phyloP scores from a whole-genome alignment of 1,139 yeast genomes.

The Suhomyces coccinellae region DNA sequence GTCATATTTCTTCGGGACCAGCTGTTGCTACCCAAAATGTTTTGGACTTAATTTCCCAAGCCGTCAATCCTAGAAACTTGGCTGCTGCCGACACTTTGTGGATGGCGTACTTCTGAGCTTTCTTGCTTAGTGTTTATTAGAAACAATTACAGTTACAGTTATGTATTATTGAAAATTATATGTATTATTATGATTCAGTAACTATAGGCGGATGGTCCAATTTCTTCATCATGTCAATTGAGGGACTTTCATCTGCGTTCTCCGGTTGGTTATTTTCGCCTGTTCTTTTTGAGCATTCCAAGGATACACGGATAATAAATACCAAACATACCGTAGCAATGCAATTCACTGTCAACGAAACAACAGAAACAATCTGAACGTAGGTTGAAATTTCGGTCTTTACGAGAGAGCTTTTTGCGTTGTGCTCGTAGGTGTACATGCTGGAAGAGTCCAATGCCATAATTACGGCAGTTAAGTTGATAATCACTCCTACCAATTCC shows the following conservation, averaged over 20 bases:
- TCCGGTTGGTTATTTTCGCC: background rate
- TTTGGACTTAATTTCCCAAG: conserved; percentile 87
- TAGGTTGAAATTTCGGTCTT: conserved; percentile 31
- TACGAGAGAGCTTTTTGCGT: conserved; percentile 13
- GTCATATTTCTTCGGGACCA: conserved; percentile 74
- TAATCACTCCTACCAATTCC: conserved; percentile 24
- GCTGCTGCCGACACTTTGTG: conserved; percentile 92
- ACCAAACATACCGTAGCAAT: conserved; percentile 10
- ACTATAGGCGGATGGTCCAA: background rate
- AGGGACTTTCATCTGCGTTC: background rate
- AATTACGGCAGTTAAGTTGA: conserved; percentile 23
- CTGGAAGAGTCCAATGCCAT: conserved; percentile 21
- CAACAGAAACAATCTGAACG: conserved; percentile 18
- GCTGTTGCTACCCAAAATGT: conserved; percentile 90
- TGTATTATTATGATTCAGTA: background rate
- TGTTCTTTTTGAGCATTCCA: background rate
- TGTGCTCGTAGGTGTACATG: conserved; percentile 32
- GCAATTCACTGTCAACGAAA: conserved; percentile 13
- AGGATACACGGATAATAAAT: background rate
- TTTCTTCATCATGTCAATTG: background rate
- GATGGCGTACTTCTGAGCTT: conserved; percentile 81
- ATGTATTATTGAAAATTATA: background rate
- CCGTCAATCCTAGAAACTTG: conserved; percentile 92
- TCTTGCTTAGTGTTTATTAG: background rate
- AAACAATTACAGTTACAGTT: background rate